Conservation (phyloP, 228 moss, liverwort and hornwort species). For the Sphagnum magellanicum region DNA sequence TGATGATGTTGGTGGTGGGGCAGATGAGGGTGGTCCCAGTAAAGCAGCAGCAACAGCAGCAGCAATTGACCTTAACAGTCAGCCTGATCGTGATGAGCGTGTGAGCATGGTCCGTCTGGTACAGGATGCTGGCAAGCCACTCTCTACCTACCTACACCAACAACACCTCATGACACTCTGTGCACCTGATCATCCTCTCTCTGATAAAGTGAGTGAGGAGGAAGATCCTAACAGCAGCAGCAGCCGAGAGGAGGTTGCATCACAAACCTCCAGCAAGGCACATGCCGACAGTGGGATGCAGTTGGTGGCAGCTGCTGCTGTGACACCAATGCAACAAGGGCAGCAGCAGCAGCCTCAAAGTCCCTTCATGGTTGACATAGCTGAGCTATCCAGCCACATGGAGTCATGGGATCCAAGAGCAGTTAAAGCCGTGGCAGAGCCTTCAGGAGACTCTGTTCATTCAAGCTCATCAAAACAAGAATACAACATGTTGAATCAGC, state of each 20-base stretch:
- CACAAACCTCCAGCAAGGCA: slow-evolving; percentile 78
- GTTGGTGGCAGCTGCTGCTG: slow-evolving; percentile 20
- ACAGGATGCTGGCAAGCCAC: slow-evolving; percentile 77
- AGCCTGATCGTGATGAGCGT: slow-evolving; percentile 96
- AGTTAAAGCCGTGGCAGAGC: slow-evolving; percentile 53
- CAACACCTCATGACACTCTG: slow-evolving; percentile 80
- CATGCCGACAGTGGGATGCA: slow-evolving; percentile 65
- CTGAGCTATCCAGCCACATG: slow-evolving; percentile 52
- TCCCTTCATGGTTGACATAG: slow-evolving; percentile 27
- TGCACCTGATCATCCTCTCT: slow-evolving; percentile 40
- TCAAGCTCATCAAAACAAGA: slow-evolving; percentile 62
- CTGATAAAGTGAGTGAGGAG: slow-evolving; percentile 60
- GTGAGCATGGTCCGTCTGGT: slow-evolving; percentile 86
- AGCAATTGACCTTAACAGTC: slow-evolving; percentile 91
- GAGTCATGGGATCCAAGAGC: slow-evolving; percentile 61
- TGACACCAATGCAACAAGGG: not conserved
- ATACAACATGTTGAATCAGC: slow-evolving; percentile 45
- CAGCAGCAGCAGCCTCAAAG: slow-evolving; percentile 29
- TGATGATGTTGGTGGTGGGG: slow-evolving; percentile 8
- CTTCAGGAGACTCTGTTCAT: slow-evolving; percentile 61
- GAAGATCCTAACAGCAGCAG: slow-evolving; percentile 54
- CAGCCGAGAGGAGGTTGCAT: slow-evolving; percentile 84
- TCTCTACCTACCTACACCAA: slow-evolving; percentile 83
- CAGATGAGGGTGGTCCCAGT: slow-evolving; percentile 36
- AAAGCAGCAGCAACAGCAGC: slow-evolving; percentile 13